Evolutionary conservation across 306 rosid species (phyloP).

Genomic region (Trifolium fragiferum): DNA sequence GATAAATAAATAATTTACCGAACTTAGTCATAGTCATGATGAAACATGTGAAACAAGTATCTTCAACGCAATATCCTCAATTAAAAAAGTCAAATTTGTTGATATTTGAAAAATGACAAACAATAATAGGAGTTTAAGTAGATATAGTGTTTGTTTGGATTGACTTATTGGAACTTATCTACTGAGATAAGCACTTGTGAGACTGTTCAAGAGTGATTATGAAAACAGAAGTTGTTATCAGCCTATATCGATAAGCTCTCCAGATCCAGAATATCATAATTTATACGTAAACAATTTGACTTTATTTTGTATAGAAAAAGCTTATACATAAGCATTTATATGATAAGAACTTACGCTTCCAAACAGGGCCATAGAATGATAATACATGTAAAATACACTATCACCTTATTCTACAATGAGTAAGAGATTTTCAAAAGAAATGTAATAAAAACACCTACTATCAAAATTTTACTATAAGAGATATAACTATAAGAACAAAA

Average conservation of each 20-base stretch:
- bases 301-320: background rate
- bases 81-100: too few relatives aligned
- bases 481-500: slow-evolving; percentile 24
- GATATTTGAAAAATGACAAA: background rate
- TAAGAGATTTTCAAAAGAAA: background rate
- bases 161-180: background rate
- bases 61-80: background rate
- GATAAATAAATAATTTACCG: slow-evolving; percentile 44
- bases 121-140: background rate
- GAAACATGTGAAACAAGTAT: background rate
- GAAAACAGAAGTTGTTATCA: background rate
- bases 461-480: too few relatives aligned
- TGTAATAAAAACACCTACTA: too few relatives aligned
- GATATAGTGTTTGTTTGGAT: background rate
- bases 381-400: too few relatives aligned
- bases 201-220: background rate
- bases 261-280: background rate
- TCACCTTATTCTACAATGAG: slow-evolving; percentile 1
- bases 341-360: background rate
- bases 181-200: background rate
- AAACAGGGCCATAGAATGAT: background rate
- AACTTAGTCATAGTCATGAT: slow-evolving; percentile 33
- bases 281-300: background rate
- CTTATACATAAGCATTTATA: background rate
- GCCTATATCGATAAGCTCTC: background rate